Evolutionary conservation across 441 rosid genomes (phyloP), one percentile per base, ranked within the genome.

Genomic region (Croton setiger): DNA sequence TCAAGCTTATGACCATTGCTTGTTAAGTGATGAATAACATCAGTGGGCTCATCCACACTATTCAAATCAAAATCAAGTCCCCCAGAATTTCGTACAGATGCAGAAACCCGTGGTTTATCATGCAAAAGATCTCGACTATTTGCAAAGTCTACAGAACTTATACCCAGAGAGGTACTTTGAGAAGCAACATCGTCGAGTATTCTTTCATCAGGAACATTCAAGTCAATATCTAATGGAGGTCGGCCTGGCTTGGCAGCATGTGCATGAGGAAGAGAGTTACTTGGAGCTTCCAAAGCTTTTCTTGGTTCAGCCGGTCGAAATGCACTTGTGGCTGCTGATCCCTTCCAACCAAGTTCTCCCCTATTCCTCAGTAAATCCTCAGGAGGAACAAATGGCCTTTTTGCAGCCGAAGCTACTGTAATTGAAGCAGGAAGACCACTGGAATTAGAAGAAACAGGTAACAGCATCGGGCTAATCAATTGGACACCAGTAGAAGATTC

Each of bases 321-420:
- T 18, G 99, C 99, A 78, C 99, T 94, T n/a, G 99, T 94, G 61
- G 99, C 98, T 5, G 99, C 99, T 47, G 99, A 90, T 66, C 99
- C 99, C 81, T 91, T 94, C 99, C 99, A 92, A 55, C 99, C 96
- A 81, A 90, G 80, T 71, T 76, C 79, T 36, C 80, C 89, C 80
- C 83, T 92, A 66, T 80, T 85, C 82, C 82, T 85, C 75, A 92
- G 65, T 9, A 88, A 74, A 70, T 94, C 88, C 23, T 88, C 90
- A 17, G 85, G 96, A 12, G 96, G 99, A 49, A 88, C 84, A 85
- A 94, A 94, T 11, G 91, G 81, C 45, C 97, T 88, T 68, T 92
- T 94, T 44, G 97, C 96, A 75, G 98, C 96, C 77, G 99, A 95
- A 72, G 97, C 85, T 36, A 91, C 89, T 35, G 98, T 87, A 71